Percentiles rank a stretch among this genome's conserved stretches.
These are phyloP conservation scores for Anastatica hierochuntica DNA, from an alignment of 345 rosid genomes.

Conservation along the genomic window DNA sequence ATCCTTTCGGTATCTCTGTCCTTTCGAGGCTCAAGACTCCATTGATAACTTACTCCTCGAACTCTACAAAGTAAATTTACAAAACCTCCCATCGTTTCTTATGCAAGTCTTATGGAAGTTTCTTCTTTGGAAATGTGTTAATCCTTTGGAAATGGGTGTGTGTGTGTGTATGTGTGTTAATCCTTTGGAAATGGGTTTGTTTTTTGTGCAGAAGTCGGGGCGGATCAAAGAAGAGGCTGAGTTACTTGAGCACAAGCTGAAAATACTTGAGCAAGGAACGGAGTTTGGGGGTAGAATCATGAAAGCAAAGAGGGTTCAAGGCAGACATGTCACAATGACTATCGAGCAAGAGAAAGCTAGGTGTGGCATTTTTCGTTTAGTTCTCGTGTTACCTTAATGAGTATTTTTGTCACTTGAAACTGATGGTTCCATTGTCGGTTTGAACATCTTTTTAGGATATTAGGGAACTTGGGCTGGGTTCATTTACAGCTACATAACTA, in stretches of 20 bases:
- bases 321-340: constrained; percentile 56
- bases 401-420: not conserved
- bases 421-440: not conserved
- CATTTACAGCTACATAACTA: constrained; percentile 60
- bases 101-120: not conserved
- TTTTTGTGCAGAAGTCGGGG: constrained; percentile 53
- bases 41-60: constrained; percentile 65
- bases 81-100: not conserved
- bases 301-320: constrained; percentile 60
- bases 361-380: constrained; percentile 12
- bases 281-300: constrained; percentile 42
- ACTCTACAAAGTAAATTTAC: constrained; percentile 58
- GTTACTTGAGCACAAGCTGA: constrained; percentile 58
- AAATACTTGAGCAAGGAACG: constrained; percentile 43
- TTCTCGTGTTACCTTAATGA: not conserved
- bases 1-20: constrained; percentile 67
- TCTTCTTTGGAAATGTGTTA: not conserved
- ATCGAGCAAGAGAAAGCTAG: constrained; percentile 68
- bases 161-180: too few relatives aligned
- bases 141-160: not conserved
- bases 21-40: constrained; percentile 61
- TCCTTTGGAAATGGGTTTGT: not conserved
- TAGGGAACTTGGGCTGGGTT: constrained; percentile 91
- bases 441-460: constrained; percentile 33
- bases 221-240: constrained; percentile 74